phyloP scores from a whole-genome alignment of 1,284 basidiomycete genomes.

The Ganoderma resinaceum region DNA sequence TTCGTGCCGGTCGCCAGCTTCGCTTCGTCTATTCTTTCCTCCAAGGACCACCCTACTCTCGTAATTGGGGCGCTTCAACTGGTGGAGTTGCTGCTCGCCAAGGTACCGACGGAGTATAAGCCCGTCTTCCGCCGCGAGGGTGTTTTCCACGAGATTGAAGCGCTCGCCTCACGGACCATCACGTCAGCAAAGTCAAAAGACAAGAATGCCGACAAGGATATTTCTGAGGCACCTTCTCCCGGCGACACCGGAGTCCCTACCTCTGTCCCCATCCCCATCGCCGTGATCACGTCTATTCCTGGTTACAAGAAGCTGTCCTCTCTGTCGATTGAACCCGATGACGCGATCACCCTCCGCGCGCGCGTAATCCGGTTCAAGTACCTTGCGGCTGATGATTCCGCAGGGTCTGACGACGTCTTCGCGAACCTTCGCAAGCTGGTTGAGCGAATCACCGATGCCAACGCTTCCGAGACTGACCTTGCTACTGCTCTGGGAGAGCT shows the following conservation, averaged over 20 bases:
- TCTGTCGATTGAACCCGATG: conserved; percentile 79
- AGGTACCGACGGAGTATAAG: conserved; percentile 84
- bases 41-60: conserved; percentile 86
- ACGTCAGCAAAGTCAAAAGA: conserved; percentile 63
- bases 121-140: conserved; percentile 92
- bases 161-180: conserved; percentile 69
- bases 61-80: conserved; percentile 90
- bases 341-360: conserved; percentile 89
- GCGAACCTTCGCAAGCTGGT: conserved; percentile 72
- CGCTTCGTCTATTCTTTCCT: conserved; percentile 90
- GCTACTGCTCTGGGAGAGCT: conserved; percentile 72
- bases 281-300: conserved; percentile 54
- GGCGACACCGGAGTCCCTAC: conserved; percentile 41
- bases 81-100: conserved; percentile 86
- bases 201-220: conserved; percentile 50
- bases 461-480: conserved; percentile 72
- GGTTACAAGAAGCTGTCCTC: conserved; percentile 73
- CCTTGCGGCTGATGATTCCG: conserved; percentile 59
- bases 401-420: conserved; percentile 70
- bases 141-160: conserved; percentile 91
- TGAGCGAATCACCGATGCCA: conserved; percentile 59
- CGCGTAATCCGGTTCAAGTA: conserved; percentile 86
- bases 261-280: conserved; percentile 41
- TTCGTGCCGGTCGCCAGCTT: conserved; percentile 92
- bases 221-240: conserved; percentile 46